Evolutionary conservation across 2,329 filamentous ascomycete genomes (phyloP).

Genomic region (Triangularia setosa): DNA sequence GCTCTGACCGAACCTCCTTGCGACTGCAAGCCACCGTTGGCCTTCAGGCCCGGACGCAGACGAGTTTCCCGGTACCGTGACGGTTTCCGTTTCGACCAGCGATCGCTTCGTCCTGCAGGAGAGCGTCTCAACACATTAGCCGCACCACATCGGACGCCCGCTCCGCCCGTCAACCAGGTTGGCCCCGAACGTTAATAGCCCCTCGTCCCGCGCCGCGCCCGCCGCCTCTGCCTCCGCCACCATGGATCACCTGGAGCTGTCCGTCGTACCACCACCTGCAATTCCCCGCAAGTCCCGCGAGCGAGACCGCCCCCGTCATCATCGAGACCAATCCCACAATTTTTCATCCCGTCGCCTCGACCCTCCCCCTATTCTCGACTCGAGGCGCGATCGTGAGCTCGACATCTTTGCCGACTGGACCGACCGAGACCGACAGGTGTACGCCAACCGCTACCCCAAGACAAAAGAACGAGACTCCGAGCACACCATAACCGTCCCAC

Average conservation of each 20-base stretch:
- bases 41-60: neutral
- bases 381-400: conserved; percentile 20
- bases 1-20: neutral
- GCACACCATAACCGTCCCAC: conserved; percentile 14
- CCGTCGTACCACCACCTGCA: conserved; percentile 17
- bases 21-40: conserved; percentile 7
- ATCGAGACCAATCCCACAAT: conserved; percentile 10
- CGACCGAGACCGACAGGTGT: conserved; percentile 20
- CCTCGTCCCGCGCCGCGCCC: conserved; percentile 8
- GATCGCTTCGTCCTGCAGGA: conserved; percentile 18
- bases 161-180: conserved; percentile 17
- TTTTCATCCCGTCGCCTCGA: conserved; percentile 16
- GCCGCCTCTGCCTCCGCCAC: conserved; percentile 20
- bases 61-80: neutral
- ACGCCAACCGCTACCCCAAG: conserved; percentile 21
- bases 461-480: conserved; percentile 21
- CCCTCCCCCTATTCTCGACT: conserved; percentile 16
- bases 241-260: conserved; percentile 24
- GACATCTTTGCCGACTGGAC: conserved; percentile 27
- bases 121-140: conserved; percentile 21
- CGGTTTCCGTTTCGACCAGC: neutral
- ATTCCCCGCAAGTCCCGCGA: conserved; percentile 27
- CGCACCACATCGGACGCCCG: conserved; percentile 7
- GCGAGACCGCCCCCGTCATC: conserved; percentile 21
- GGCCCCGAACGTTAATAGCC: conserved; percentile 18